Conservation (phyloP, 306 rosid species). For the Trichosanthes truncata region DNA sequence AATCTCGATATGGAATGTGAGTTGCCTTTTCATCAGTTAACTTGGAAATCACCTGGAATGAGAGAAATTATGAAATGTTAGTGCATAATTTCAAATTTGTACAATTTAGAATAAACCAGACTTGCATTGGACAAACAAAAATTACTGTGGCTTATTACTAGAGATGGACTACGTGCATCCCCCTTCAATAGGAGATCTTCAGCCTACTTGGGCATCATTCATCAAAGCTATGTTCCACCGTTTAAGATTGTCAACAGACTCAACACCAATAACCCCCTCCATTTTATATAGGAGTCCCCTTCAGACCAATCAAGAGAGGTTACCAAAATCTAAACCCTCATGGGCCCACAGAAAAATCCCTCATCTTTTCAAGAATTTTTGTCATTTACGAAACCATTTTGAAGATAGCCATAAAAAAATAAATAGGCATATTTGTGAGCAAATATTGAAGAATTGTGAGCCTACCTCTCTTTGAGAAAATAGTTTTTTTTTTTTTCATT, state of each 20-base stretch:
- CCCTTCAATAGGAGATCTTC: background rate
- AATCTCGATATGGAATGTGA: slow-evolving; percentile 52
- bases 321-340: background rate
- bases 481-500: background rate
- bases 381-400: background rate
- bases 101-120: background rate
- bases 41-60: slow-evolving; percentile 47
- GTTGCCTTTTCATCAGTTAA: slow-evolving; percentile 48
- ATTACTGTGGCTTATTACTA: background rate
- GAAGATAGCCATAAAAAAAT: background rate
- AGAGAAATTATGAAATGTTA: background rate
- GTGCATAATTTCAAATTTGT: background rate
- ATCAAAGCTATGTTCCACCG: background rate
- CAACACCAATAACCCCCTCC: background rate
- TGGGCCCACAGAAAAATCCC: background rate
- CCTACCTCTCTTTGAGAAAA: background rate
- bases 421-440: background rate
- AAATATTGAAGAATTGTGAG: background rate
- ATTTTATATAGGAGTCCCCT: background rate
- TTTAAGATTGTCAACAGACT: background rate
- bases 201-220: background rate
- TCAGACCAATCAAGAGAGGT: background rate
- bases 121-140: background rate
- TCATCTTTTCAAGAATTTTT: background rate
- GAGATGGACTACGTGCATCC: background rate